Evolutionary conservation across 805 yeast species (phyloP), one percentile per base, ranked within the genome.

Genomic region (Teunomyces cretensis): DNA sequence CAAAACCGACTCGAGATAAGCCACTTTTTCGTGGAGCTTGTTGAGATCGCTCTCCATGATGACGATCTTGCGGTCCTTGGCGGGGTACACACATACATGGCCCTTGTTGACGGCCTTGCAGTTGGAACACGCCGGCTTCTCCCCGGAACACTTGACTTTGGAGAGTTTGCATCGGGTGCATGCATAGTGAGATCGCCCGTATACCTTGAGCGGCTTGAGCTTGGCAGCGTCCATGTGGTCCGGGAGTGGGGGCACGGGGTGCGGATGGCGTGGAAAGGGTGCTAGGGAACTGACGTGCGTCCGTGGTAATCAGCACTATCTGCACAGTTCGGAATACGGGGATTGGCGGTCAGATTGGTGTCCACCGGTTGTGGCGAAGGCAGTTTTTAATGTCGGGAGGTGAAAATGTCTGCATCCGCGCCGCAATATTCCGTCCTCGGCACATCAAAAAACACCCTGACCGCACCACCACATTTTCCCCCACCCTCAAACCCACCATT

Each of bases 11-110:
- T 69, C 74, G 40, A 66, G 54, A 39, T 60, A 56, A 33, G 57
- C 57, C 12, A 68, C 62, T 32, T 62, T 54, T 33, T 59, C 67
- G 44, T 68, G 68, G 12, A 70, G 52, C 26, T 58, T 54, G 44
- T 67, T 61, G 49, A 70, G 55, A 27, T 70, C 75, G 43, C 67
- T 61, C 51, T 70, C 74, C 75, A 70, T 70, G 30, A 70, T 67
- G 32, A 70, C 68, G 26, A 70, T 65, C 50, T 70, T 70, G 32
- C 76, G 58, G 50, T 70, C 74, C 16, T 68, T 60, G 9, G 62
- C 46, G 3, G 74, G 73, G 48, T 70, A 70, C 3, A 58, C 50
- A 45, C 76, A 70, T 9, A 53, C 64, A 24, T 54, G 59, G 9
- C 49, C 60, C 49, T 64, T 67, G 44, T 59, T 62, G 39, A 60